Evolutionary conservation across 805 yeast species (phyloP).

Genomic region (Yamadazyma akitaensis): DNA sequence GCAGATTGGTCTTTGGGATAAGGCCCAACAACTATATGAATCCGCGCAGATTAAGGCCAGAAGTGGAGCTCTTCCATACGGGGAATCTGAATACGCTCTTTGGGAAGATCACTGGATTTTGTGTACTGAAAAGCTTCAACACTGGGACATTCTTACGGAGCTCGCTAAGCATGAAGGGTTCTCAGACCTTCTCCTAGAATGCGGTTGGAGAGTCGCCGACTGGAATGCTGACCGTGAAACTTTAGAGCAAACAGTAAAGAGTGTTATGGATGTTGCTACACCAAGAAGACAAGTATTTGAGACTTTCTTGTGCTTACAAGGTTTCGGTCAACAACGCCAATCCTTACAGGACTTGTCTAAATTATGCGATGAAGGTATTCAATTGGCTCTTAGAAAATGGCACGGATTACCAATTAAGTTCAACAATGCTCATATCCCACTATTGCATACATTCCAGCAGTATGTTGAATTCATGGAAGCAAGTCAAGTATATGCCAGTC

Average conservation of each 20-base stretch:
- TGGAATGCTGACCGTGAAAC: conserved; percentile 97
- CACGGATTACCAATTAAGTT: conserved; percentile 76
- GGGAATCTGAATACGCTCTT: conserved; percentile 88
- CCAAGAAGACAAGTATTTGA: conserved; percentile 95
- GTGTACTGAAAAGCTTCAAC: conserved; percentile 95
- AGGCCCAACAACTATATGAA: conserved; percentile 90
- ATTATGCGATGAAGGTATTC: conserved; percentile 94
- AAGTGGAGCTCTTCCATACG: conserved; percentile 90
- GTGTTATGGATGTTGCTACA: conserved; percentile 98
- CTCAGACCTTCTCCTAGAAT: conserved; percentile 89
- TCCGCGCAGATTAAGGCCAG: conserved; percentile 96
- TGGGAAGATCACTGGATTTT: conserved; percentile 99
- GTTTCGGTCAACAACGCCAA: conserved; percentile 87
- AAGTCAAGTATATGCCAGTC: conserved; percentile 83
- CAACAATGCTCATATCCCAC: conserved; percentile 81
- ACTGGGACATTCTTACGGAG: conserved; percentile 96
- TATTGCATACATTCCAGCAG: conserved; percentile 93
- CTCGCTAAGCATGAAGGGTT: conserved; percentile 97
- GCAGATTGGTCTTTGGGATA: conserved; percentile 92
- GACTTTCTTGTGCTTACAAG: conserved; percentile 89
- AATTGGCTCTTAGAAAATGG: conserved; percentile 89
- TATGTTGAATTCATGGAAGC: conserved; percentile 98
- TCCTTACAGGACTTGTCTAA: conserved; percentile 80
- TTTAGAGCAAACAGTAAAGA: conserved; percentile 86
- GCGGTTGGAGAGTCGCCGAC: conserved; percentile 99